These are phyloP conservation scores for Fusarium temperatum DNA, from an alignment of 2,329 filamentous ascomycete species.

Conservation along the genomic window DNA sequence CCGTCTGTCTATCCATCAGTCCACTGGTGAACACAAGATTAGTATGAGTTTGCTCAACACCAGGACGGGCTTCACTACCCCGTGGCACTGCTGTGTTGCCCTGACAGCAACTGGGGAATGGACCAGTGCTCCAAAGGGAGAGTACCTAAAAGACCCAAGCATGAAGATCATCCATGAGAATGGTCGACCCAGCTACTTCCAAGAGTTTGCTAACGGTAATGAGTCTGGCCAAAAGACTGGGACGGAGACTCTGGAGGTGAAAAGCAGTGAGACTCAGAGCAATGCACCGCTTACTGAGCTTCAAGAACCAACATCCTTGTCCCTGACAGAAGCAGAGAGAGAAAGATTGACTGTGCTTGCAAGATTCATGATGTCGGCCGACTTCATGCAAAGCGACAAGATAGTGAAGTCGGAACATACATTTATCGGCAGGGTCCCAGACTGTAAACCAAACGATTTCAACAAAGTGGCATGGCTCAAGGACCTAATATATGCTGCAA, in stretches of 20 bases:
- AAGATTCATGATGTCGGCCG: neutral
- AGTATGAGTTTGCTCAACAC: conserved; percentile 45
- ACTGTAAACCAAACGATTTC: neutral
- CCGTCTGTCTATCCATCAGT: conserved; percentile 46
- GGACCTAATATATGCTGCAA: neutral
- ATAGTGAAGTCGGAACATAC: rapidly evolving
- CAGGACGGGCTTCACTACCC: conserved; percentile 44
- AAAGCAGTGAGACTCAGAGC: rapidly evolving
- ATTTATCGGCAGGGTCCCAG: neutral
- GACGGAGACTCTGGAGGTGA: too few species aligned
- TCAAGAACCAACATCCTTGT: neutral
- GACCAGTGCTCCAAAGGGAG: conserved; percentile 10
- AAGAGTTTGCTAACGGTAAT: neutral
- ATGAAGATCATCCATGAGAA: neutral
- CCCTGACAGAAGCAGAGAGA: neutral
- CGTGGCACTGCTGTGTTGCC: conserved; percentile 43
- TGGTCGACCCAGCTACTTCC: neutral
- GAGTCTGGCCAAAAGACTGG: rapidly evolving
- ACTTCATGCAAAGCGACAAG: neutral
- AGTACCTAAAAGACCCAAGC: neutral
- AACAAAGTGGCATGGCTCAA: neutral
- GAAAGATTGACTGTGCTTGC: neutral
- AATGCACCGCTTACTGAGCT: neutral
- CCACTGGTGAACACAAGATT: conserved; percentile 40
- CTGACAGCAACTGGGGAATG: neutral